phyloP scores from a whole-genome alignment of 2,329 filamentous ascomycete species.

The Coniochaeta sp. region DNA sequence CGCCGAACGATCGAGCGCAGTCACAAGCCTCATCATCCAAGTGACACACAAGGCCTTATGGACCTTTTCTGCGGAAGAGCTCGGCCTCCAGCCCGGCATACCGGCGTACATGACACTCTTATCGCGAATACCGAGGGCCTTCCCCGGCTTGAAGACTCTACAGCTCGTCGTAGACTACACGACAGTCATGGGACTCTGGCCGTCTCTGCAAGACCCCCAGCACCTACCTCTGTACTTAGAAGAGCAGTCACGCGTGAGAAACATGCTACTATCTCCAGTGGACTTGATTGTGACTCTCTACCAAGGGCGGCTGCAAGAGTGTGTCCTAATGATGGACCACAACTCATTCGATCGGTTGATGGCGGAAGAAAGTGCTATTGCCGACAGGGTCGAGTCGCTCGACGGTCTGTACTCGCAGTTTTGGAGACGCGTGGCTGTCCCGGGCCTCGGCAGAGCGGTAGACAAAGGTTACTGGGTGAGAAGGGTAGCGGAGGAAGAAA shows the following conservation, averaged over 20 bases:
- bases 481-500: neutral
- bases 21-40: conserved; percentile 3
- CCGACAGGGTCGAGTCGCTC: neutral
- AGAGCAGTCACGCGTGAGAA: neutral
- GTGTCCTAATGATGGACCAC: conserved; percentile 3
- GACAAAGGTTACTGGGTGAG: conserved; percentile 7
- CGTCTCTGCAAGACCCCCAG: neutral
- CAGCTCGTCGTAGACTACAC: neutral
- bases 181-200: neutral
- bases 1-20: neutral
- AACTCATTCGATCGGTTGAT: conserved; percentile 3
- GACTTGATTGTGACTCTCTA: conserved; percentile 3
- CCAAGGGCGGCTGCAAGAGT: conserved; percentile 1
- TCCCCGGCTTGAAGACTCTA: conserved; percentile 4
- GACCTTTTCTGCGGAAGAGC: conserved; percentile 6
- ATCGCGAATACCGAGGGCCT: conserved; percentile 3
- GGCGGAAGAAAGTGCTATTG: neutral
- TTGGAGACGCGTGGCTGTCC: conserved; percentile 2
- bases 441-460: neutral
- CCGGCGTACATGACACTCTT: conserved; percentile 4
- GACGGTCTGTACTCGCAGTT: conserved; percentile 4
- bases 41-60: conserved; percentile 4
- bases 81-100: conserved; percentile 3
- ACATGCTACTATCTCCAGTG: conserved; percentile 3
- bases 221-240: neutral